Evolutionary conservation across 2,329 filamentous ascomycete species (phyloP).

Genomic region (Hypomyces rosellus): DNA sequence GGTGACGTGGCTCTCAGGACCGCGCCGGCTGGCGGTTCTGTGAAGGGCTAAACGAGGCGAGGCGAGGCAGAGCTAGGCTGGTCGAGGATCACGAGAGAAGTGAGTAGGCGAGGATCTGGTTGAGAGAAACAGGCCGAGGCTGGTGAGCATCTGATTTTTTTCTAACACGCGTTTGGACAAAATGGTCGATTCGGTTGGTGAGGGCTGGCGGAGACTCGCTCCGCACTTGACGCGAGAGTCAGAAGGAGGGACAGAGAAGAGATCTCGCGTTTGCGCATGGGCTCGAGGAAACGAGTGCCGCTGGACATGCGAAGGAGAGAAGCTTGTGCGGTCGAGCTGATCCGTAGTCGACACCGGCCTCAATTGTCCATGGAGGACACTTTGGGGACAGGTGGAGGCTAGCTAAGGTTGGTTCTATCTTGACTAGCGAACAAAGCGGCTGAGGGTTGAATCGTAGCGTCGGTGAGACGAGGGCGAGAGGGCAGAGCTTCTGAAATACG

Average conservation of each 20-base stretch:
- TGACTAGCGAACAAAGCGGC: conserved; percentile 7
- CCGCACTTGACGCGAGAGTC: conserved; percentile 25
- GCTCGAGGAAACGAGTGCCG: conserved; percentile 19
- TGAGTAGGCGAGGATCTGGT: conserved; percentile 4
- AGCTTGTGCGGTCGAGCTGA: conserved; percentile 8
- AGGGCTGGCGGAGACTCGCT: conserved; percentile 16
- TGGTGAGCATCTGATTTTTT: conserved; percentile 21
- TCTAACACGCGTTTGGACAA: conserved; percentile 6
- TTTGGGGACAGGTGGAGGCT: background rate
- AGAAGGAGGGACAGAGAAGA: conserved; percentile 25
- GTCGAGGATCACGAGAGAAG: conserved; percentile 15
- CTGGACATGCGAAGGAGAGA: conserved; percentile 16
- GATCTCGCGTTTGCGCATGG: conserved; percentile 36
- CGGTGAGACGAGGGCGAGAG: conserved; percentile 3
- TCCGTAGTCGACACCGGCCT: conserved; percentile 6
- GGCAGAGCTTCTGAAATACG: conserved; percentile 2
- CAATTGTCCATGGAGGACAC: conserved; percentile 11
- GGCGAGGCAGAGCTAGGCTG: no score
- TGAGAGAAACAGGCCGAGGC: conserved; percentile 12
- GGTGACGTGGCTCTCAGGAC: conserved; percentile 11
- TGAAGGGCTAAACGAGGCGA: conserved; percentile 14
- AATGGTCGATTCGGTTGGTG: conserved; percentile 9
- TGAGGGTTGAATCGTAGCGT: conserved; percentile 7
- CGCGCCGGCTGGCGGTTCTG: conserved; percentile 26
- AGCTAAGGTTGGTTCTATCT: background rate